Evolutionary conservation across 2,329 filamentous ascomycete species (phyloP).

Genomic region (Fusarium lateritium): DNA sequence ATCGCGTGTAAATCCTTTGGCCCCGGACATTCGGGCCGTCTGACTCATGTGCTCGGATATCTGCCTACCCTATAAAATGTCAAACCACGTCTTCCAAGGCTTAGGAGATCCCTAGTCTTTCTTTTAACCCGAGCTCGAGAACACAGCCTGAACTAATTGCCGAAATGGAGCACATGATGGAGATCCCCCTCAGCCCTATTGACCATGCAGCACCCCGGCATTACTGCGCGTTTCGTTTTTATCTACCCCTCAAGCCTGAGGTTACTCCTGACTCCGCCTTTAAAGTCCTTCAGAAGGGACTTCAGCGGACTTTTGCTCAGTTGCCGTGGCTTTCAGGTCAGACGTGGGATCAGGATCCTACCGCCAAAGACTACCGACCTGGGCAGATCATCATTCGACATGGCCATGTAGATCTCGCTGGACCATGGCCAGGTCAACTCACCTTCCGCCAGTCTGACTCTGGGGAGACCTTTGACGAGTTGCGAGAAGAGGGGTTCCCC

Average conservation of each 20-base stretch:
- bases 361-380: neutral
- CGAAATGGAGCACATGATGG: neutral
- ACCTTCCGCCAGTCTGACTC: neutral
- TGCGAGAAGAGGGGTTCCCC: neutral
- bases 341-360: neutral
- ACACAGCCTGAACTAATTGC: neutral
- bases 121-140: neutral
- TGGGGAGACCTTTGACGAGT: neutral
- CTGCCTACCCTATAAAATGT: neutral
- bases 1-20: neutral
- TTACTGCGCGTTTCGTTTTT: conserved; percentile 3
- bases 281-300: neutral
- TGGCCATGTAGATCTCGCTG: neutral
- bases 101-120: neutral
- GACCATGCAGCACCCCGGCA: conserved; percentile 3
- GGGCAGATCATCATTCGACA: neutral
- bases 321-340: neutral
- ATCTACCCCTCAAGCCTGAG: neutral
- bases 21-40: neutral
- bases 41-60: neutral
- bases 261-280: neutral
- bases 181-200: conserved; percentile 4
- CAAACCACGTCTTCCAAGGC: neutral
- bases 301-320: neutral
- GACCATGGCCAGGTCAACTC: neutral